phyloP scores from a whole-genome alignment of 2,329 filamentous ascomycete species.

The Leptographium flavum region DNA sequence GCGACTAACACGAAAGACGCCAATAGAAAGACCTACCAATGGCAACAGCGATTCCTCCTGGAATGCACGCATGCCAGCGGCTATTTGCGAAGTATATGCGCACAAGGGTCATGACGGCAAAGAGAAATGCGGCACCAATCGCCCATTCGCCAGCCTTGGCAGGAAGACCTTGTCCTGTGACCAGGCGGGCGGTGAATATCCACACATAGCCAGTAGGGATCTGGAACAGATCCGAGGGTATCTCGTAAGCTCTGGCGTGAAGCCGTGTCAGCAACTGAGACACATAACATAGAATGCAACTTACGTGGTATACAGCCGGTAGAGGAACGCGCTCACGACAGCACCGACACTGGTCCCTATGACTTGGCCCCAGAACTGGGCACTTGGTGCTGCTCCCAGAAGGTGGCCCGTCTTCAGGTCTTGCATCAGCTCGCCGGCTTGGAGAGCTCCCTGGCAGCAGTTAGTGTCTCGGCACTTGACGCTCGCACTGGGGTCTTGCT shows the following conservation, averaged over 20 bases:
- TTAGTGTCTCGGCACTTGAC: not conserved
- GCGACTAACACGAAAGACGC: not conserved
- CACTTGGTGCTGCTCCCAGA: slow-evolving; percentile 79
- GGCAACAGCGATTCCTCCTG: slow-evolving; percentile 89
- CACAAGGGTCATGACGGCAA: slow-evolving; percentile 54
- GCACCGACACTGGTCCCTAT: slow-evolving; percentile 81
- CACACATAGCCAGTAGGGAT: slow-evolving; percentile 93
- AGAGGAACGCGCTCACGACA: slow-evolving; percentile 72
- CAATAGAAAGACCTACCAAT: slow-evolving; percentile 41
- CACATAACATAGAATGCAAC: slow-evolving; percentile 9
- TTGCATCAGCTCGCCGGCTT: slow-evolving; percentile 93
- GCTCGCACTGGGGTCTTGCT: not conserved
- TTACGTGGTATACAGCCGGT: slow-evolving; percentile 65
- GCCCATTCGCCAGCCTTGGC: slow-evolving; percentile 73
- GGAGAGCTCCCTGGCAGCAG: slow-evolving; percentile 53
- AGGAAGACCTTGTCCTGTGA: slow-evolving; percentile 81
- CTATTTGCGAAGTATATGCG: slow-evolving; percentile 44
- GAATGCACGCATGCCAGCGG: slow-evolving; percentile 62
- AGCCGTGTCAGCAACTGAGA: not conserved
- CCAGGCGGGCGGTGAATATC: slow-evolving; percentile 89
- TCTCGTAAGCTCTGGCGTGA: slow-evolving; percentile 55
- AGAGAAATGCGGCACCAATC: slow-evolving; percentile 57
- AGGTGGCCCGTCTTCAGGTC: slow-evolving; percentile 94
- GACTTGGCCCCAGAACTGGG: slow-evolving; percentile 93
- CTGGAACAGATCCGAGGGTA: slow-evolving; percentile 82